Evolutionary conservation across 495 filamentous ascomycete species (phyloP).

Genomic region (Acidomyces sp.): DNA sequence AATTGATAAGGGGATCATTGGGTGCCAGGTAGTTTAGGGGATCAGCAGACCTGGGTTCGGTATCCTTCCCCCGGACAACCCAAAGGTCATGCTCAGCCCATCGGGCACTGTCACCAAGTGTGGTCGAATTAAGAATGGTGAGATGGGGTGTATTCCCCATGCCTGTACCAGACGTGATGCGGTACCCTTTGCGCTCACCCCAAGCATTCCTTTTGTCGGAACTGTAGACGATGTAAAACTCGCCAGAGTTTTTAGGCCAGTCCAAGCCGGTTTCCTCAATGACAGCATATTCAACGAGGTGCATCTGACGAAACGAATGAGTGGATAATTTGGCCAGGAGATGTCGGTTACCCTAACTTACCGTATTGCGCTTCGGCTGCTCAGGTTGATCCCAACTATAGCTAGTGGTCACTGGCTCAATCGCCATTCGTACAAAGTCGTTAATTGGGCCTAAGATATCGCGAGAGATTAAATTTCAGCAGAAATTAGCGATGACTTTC

Average conservation of each 20-base stretch:
- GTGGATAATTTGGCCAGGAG: too few relatives aligned
- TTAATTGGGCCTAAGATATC: constrained; percentile 28
- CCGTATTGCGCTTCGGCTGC: constrained; percentile 37
- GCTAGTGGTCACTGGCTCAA: constrained; percentile 18
- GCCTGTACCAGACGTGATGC: constrained; percentile 32
- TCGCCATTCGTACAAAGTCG: constrained; percentile 26
- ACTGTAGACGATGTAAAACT: constrained; percentile 41
- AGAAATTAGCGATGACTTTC: too few relatives aligned
- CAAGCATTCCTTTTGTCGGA: constrained; percentile 37
- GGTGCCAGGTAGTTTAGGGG: constrained; percentile 37
- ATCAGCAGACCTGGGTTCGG: constrained; percentile 36
- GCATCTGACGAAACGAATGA: too few relatives aligned
- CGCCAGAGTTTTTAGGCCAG: constrained; percentile 38
- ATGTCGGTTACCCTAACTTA: too few relatives aligned
- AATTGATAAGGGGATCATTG: constrained; percentile 40
- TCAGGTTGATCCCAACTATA: constrained; percentile 36
- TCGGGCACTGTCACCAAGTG: constrained; percentile 33
- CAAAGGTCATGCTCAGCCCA: constrained; percentile 41
- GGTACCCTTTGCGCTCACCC: constrained; percentile 45
- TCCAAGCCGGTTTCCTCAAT: constrained; percentile 38
- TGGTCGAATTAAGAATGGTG: constrained; percentile 37
- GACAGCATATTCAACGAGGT: constrained; percentile 33
- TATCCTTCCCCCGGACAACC: constrained; percentile 40
- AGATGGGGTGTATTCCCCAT: constrained; percentile 28
- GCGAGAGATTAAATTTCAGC: too few relatives aligned